Conservation (phyloP, 371 early-diverging fungal species). For the Rhizopus stolonifer region DNA sequence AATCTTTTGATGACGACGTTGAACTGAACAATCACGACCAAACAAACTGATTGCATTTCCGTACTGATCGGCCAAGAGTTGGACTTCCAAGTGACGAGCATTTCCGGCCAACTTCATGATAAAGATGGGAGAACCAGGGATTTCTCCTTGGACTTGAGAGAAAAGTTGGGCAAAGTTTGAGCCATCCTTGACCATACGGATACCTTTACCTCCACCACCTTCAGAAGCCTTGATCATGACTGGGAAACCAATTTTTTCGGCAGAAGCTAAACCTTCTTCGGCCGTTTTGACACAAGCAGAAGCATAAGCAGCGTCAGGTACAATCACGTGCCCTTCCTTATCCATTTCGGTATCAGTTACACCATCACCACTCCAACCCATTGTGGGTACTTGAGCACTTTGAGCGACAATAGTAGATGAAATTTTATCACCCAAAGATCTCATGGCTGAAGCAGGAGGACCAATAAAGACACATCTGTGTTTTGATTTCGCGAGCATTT, state of each 20-base stretch:
- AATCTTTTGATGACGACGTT: conserved; percentile 97
- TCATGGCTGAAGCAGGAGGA: conserved; percentile 98
- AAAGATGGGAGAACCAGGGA: conserved; percentile 96
- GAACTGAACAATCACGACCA: conserved; percentile 98
- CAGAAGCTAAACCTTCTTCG: conserved; percentile 78
- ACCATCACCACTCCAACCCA: conserved; percentile 94
- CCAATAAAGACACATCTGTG: conserved; percentile 94
- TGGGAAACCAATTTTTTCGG: conserved; percentile 91
- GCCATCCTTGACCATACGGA: conserved; percentile 84
- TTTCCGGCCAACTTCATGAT: conserved; percentile 95
- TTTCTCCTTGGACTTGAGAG: conserved; percentile 88
- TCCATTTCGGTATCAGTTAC: conserved; percentile 69
- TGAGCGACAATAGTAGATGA: conserved; percentile 98
- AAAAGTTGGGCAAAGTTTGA: conserved; percentile 77
- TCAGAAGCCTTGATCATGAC: conserved; percentile 99
- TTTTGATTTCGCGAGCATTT: conserved; percentile 79
- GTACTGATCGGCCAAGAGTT: conserved; percentile 94
- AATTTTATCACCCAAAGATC: conserved; percentile 97
- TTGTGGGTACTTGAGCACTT: conserved; percentile 92
- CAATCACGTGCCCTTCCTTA: conserved; percentile 73
- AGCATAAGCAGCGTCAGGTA: conserved; percentile 79
- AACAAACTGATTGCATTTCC: conserved; percentile 98
- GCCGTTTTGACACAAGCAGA: conserved; percentile 77
- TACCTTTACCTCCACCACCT: conserved; percentile 99
- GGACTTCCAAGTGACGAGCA: conserved; percentile 98